Evolutionary conservation across 192 early-diverging fungal species (phyloP).

Genomic region (Coemansia sp.): DNA sequence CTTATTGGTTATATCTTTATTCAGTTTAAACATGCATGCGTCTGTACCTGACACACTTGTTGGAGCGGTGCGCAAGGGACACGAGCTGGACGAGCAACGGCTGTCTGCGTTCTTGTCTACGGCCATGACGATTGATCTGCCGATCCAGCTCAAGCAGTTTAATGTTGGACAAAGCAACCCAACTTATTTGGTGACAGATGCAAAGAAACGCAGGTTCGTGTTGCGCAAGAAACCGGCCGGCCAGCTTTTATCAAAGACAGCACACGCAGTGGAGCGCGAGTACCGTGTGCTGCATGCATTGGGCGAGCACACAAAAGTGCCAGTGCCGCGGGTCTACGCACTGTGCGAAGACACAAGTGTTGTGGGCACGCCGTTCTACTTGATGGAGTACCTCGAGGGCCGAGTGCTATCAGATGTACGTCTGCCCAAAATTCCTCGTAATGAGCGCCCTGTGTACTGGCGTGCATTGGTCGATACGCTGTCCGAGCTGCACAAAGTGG

Average conservation of each 20-base stretch:
- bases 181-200: conserved; percentile 81
- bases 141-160: conserved; percentile 81
- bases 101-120: conserved; percentile 64
- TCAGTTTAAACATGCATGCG: background rate
- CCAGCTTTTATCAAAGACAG: conserved; percentile 75
- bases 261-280: conserved; percentile 93
- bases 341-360: conserved; percentile 85
- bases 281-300: conserved; percentile 79
- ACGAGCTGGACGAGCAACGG: conserved; percentile 60
- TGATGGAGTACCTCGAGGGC: conserved; percentile 94
- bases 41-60: conserved; percentile 19
- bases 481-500: conserved; percentile 77
- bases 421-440: conserved; percentile 57
- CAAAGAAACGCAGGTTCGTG: conserved; percentile 68
- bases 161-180: conserved; percentile 92
- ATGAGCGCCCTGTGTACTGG: conserved; percentile 65
- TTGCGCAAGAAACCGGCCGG: conserved; percentile 94
- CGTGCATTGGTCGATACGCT: conserved; percentile 71
- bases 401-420: conserved; percentile 75
- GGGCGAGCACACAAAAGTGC: conserved; percentile 69
- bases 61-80: conserved; percentile 45
- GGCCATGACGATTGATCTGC: conserved; percentile 56
- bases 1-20: conserved; percentile 1
- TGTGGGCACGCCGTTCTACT: conserved; percentile 92
- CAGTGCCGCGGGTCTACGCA: conserved; percentile 83